Base-by-base conservation (phyloP, 768 basidiomycete genomes). In the Mycena capillaripes region DNA sequence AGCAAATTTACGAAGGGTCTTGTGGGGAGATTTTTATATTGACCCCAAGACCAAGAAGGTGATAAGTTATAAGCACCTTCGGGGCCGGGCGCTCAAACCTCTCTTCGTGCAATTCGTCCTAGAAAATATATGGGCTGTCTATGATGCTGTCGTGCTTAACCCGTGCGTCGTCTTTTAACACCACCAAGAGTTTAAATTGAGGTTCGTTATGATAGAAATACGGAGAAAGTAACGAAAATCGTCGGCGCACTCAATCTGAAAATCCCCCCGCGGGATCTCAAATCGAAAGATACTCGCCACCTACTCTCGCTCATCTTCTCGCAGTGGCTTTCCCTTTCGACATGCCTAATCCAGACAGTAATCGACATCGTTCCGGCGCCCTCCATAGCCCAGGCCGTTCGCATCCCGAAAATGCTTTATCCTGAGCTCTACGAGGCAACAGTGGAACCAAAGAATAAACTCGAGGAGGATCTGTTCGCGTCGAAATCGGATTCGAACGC, bases 11-110 rank as follows among this genome's bases (percentile, higher is more conserved):
- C 87, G 94, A 69, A 88, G 91, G 60, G 96, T 96, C 11, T 85
- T 99, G 8, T 99, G 98, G 98, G 98, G 98, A 4, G 98, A 99
- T 81, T 99, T 92, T 80, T 99, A 94, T 82, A 87, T 99, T 61
- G 98, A 99, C 81, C 95, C 97, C 0, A 99, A 98, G 84, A 94
- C 94, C 52, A 99, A 98, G 82, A 89, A 91, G 75, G 94, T 99
- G 44, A 92, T 99, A 78, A 95, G 93, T 76, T 86, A 96, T 81
- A 97, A 96, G 82, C 94, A 97, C 82, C 88, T 98, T 70, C 90
- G 89, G 61, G 97, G 96, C 21, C 90, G 96, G 50, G 87, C 90
- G 58, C 82, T 99, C 79, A 99, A 99, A 84, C 95, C 97, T 14
- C 87, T 99, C 29, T 99, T 99, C 78, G 98, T 98, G 16, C 97